Base-by-base conservation (phyloP, 306 rosid species). In the Trifolium dubium region DNA sequence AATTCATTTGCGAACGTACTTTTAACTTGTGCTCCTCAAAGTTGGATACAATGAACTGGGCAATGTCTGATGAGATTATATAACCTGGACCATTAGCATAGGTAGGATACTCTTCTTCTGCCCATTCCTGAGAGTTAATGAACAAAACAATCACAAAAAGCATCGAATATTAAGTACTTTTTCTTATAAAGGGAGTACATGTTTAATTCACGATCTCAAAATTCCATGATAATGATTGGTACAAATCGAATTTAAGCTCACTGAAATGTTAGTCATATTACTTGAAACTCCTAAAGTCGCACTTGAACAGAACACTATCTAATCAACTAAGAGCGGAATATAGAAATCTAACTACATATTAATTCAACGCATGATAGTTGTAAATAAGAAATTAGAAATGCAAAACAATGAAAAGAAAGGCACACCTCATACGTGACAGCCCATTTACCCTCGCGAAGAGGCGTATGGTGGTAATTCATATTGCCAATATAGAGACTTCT, bases 351-450 rank as follows among this genome's bases (percentile, higher is more conserved):
- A 23, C 23, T 23, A 23, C 23, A 23, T 23, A 23, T 23, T 23
- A 23, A 23, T 23, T 23, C 23, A 23, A 23, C 23, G 23, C 23
- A 23, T 23, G 23, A 23, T 23, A 23, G 23, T 23, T 23, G 23
- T 40, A 40, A 40, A 40, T 40, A 10, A 12, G 46, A 41, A 41
- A 41, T 44, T 40, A 44, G 49, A 44, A 28, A 49, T 31, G 43
- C 43, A 14, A 31, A 59, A 60, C 62, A 23, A 14, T 14, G 66
- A 60, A 32, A 62, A 54, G 8, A 43, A 28, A 49, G 47, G 46
- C 43, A 64, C 78, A 93, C 98, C 97, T 91, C 96, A 76, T 91
- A 88, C 8, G 98, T 87, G 75, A 93, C 98, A 7, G 98, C 98
- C 98, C 98, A 93, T 89, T 93, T 91, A 18, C 98, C 98, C 41